Evolutionary conservation across 2,329 filamentous ascomycete genomes (phyloP), one percentile per base, ranked within the genome.

Genomic region (Aspergillus ustus): DNA sequence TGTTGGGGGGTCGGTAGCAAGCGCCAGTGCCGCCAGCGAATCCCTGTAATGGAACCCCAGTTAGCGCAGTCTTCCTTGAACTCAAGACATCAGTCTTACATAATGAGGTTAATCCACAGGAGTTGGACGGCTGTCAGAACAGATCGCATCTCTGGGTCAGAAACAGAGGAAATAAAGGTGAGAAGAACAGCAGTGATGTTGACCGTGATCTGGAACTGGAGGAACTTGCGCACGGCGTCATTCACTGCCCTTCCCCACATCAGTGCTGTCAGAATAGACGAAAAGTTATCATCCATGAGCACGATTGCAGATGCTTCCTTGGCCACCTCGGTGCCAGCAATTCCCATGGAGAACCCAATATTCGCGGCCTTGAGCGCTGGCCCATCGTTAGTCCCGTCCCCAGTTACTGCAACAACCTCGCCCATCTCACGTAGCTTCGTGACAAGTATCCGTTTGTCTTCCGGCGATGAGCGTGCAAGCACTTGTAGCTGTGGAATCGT

Each of bases 91-190:
- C 4, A 15, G 8, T 8, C 31, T 37, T 37, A 37, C 31, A 96
- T 96, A 80, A 96, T 96, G 67, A 96, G 82, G 73, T 96, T 96
- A 70, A 96, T 91, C 92, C 92, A 96, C 17, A 96, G 86, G 69
- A 96, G 85, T 76, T 96, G 92, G 15, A 96, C 92, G 9, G 92
- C 92, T 1, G 89, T 94, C 56, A 96, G 81, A 22, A 96, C 92
- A 13, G 63, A 49, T 90, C 91, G 52, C 81, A 75, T 75, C 92
- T 87, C 5, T 85, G 78, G 0, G 73, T 70, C 74, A 83, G 92
- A 86, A 9, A 96, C 90, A 34, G 92, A 90, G 17, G 91, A 92
- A 61, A 96, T 87, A 72, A 96, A 96, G 0, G 92, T 94, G 52
- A 96, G 82, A 28, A 91, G 78, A 44, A 96, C 92, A 25, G 92